Evolutionary conservation across 2,329 filamentous ascomycete genomes (phyloP).

Genomic region (Periconia digitata): DNA sequence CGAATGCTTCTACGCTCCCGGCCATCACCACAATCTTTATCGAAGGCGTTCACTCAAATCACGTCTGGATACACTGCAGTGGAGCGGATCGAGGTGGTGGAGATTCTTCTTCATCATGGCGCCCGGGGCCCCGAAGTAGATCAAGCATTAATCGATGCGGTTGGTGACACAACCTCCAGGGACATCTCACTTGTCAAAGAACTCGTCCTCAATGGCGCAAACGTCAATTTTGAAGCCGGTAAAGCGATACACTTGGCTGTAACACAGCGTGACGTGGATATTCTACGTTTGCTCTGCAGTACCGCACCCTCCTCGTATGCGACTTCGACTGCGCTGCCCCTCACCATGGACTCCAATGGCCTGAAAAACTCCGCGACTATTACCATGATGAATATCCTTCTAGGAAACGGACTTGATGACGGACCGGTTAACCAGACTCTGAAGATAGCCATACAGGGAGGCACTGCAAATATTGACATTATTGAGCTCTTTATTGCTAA

Average conservation of each 20-base stretch:
- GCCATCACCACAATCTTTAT: constrained; percentile 23
- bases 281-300: constrained; percentile 29
- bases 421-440: constrained; percentile 22
- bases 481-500: constrained; percentile 29
- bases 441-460: constrained; percentile 30
- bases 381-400: constrained; percentile 30
- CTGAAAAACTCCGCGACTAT: constrained; percentile 23
- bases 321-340: constrained; percentile 29
- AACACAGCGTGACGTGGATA: constrained; percentile 28
- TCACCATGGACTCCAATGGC: constrained; percentile 28
- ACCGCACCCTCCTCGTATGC: constrained; percentile 18
- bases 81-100: constrained; percentile 24
- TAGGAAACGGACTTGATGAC: constrained; percentile 27
- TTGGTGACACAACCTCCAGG: constrained; percentile 26
- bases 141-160: constrained; percentile 30
- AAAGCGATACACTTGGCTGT: constrained; percentile 29
- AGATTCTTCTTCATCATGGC: constrained; percentile 27
- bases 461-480: constrained; percentile 34
- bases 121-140: constrained; percentile 31
- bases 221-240: constrained; percentile 26
- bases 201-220: constrained; percentile 25
- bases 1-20: constrained; percentile 21
- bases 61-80: constrained; percentile 17
- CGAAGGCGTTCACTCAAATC: constrained; percentile 25
- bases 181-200: constrained; percentile 29